Evolutionary conservation across 179 eudicot genomes (phyloP).

Genomic region (Gypsophila paniculata): DNA sequence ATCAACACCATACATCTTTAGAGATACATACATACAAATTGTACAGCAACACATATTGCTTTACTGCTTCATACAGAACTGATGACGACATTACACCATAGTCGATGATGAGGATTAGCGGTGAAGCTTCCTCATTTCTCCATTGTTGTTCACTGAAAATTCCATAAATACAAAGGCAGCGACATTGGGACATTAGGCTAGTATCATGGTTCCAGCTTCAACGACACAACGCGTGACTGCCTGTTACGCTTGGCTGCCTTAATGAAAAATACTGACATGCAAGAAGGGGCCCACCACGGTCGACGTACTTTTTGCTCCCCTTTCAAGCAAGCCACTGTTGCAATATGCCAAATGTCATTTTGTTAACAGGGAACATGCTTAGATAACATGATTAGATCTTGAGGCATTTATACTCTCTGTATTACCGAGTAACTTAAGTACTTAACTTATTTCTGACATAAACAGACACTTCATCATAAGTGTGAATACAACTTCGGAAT

Average conservation of each 20-base stretch:
- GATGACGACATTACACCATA: constrained; percentile 11
- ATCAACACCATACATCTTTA: constrained; percentile 22
- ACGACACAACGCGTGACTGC: constrained; percentile 78
- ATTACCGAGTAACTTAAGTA: background rate
- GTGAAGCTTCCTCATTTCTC: constrained; percentile 19
- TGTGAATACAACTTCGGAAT: background rate
- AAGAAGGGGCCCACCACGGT: constrained; percentile 96
- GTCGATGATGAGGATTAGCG: constrained; percentile 18
- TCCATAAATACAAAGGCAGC: constrained; percentile 23
- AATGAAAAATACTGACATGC: constrained; percentile 57
- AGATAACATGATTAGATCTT: background rate
- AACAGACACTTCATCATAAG: background rate
- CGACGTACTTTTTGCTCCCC: constrained; percentile 81
- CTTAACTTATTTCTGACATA: background rate
- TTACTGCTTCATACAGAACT: constrained; percentile 13
- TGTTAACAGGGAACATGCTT: background rate
- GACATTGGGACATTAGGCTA: constrained; percentile 19
- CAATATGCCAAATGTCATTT: constrained; percentile 17
- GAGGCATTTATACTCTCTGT: background rate
- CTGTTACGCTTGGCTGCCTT: constrained; percentile 81
- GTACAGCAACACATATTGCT: constrained; percentile 24
- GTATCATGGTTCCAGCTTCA: constrained; percentile 86
- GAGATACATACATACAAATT: constrained; percentile 30
- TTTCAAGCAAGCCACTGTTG: constrained; percentile 86
- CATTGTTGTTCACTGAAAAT: constrained; percentile 21